Conservation (phyloP, 345 rosid genomes). For the Camelina sativa region DNA sequence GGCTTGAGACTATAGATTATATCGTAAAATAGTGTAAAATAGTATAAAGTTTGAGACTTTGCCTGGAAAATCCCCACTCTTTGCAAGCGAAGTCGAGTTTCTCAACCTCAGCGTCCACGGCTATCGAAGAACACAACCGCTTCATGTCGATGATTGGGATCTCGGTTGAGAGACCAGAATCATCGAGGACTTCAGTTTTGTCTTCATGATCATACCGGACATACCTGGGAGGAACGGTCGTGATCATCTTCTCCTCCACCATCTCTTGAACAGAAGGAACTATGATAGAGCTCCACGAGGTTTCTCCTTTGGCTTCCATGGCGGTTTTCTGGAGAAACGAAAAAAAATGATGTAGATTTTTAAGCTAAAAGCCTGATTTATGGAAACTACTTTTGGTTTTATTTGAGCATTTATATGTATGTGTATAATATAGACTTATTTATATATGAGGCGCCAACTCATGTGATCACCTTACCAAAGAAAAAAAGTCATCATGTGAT, state of each 20-base stretch:
- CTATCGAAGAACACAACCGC: not conserved
- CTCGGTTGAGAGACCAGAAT: not conserved
- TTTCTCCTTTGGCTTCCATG: conserved; percentile 37
- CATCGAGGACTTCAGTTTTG: not conserved
- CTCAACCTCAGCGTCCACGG: conserved; percentile 30
- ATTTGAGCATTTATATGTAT: too few relatives aligned
- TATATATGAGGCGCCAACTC: too few relatives aligned
- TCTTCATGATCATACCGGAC: conserved; percentile 15
- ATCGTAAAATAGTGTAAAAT: not conserved
- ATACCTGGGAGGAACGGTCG: conserved; percentile 39
- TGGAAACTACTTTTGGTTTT: too few relatives aligned
- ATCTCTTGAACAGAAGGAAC: conserved; percentile 44
- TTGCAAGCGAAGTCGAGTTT: conserved; percentile 61
- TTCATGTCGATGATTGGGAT: conserved; percentile 41
- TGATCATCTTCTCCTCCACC: conserved; percentile 26
- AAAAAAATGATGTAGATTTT: not conserved
- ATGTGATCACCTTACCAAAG: too few relatives aligned
- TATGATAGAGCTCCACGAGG: conserved; percentile 36
- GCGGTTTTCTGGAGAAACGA: not conserved
- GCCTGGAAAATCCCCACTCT: conserved; percentile 73
- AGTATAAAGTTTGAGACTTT: not conserved
- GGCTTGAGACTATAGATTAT: too few relatives aligned
- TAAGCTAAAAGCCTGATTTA: conserved; percentile 9
- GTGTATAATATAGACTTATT: too few relatives aligned
- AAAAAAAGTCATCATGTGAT: too few relatives aligned